These are phyloP conservation scores for Pestalotiopsis sp. DNA, from an alignment of 2,329 filamentous ascomycete species.

Conservation along the genomic window DNA sequence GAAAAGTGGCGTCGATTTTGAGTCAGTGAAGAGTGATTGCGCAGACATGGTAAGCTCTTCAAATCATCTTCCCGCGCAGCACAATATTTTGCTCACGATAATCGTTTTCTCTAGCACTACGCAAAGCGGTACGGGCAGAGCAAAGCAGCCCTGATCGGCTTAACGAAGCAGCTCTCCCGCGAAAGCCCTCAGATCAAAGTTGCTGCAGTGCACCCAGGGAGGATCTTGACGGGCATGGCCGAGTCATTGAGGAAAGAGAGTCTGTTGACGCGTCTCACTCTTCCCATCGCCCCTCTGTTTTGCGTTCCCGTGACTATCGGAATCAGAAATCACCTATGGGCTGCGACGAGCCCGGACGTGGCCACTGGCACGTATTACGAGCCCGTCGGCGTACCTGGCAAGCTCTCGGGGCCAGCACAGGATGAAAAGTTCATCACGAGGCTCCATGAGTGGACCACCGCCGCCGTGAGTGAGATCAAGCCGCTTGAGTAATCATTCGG, in stretches of 20 bases:
- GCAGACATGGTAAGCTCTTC: conserved; percentile 27
- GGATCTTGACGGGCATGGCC: conserved; percentile 38
- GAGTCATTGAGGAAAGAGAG: conserved; percentile 13
- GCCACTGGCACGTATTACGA: conserved; percentile 36
- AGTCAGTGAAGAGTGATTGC: conserved; percentile 27
- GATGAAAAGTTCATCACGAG: conserved; percentile 26
- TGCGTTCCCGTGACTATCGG: conserved; percentile 34
- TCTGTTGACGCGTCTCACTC: conserved; percentile 12
- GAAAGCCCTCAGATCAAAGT: conserved; percentile 36
- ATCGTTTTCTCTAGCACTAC: conserved; percentile 11
- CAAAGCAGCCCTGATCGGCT: conserved; percentile 47
- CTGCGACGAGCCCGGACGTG: conserved; percentile 29
- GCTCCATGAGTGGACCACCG: conserved; percentile 36
- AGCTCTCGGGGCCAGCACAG: conserved; percentile 15
- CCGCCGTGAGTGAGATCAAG: conserved; percentile 3
- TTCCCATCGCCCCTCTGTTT: conserved; percentile 17
- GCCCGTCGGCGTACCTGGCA: conserved; percentile 31
- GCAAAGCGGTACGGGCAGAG: conserved; percentile 31
- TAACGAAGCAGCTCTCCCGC: conserved; percentile 32
- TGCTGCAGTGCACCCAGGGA: conserved; percentile 43
- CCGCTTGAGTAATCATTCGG: conserved; percentile 2
- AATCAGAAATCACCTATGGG: conserved; percentile 41
- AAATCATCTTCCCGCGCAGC: not conserved
- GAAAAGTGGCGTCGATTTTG: conserved; percentile 33
- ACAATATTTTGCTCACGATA: not conserved